Evolutionary conservation across 139 green algal genomes (phyloP).

Genomic region (Diplosphaera chodatii): DNA sequence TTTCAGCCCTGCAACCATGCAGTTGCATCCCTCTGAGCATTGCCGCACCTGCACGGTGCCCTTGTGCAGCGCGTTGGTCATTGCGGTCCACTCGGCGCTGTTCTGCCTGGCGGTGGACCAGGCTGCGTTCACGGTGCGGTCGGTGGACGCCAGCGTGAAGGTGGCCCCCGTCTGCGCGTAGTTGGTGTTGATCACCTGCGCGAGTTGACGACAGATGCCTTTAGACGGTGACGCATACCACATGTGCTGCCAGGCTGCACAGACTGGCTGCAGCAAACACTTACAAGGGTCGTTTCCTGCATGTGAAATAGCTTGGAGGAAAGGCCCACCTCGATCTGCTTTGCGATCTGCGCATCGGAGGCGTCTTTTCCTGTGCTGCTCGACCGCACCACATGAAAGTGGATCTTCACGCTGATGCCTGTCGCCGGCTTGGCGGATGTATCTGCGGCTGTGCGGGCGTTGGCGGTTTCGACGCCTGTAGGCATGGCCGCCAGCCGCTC

Average conservation of each 20-base stretch:
- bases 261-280: too few relatives aligned
- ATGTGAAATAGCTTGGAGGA: too few relatives aligned
- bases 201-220: background rate
- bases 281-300: too few relatives aligned
- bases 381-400: background rate
- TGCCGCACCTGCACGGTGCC: background rate
- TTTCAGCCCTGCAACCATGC: too few relatives aligned
- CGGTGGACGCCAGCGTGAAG: background rate
- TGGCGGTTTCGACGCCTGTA: background rate
- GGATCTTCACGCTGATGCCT: background rate
- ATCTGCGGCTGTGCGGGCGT: too few relatives aligned
- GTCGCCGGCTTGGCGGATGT: background rate
- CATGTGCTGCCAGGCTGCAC: too few relatives aligned
- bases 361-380: too few relatives aligned
- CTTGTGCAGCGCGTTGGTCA: background rate
- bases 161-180: background rate
- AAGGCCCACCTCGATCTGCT: background rate
- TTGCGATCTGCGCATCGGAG: background rate
- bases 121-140: background rate
- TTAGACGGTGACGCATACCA: too few relatives aligned
- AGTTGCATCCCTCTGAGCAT: too few relatives aligned
- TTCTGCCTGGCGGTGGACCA: background rate
- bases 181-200: background rate
- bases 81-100: background rate
- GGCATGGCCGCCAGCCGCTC: background rate